These are phyloP conservation scores for Plasmodium coatneyi DNA, from an alignment of 169 alveolate genomes.

Conservation along the genomic window DNA sequence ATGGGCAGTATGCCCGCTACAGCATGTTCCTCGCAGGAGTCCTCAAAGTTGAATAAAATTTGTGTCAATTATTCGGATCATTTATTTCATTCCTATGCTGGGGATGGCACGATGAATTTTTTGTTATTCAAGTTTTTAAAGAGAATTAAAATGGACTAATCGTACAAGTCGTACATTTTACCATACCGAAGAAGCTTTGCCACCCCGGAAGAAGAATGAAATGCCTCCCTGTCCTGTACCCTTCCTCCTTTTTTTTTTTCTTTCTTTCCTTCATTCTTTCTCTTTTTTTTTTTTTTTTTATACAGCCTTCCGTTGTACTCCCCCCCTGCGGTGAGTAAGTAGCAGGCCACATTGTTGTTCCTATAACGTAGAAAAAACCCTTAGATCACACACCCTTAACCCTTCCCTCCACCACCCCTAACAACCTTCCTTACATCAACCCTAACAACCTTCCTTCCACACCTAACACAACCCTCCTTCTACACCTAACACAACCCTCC, in stretches of 20 bases:
- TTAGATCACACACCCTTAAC: too few relatives aligned
- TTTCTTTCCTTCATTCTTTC: not conserved
- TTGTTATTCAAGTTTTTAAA: slow-evolving; percentile 33
- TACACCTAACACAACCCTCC: too few relatives aligned
- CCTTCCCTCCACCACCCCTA: too few relatives aligned
- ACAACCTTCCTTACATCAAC: too few relatives aligned
- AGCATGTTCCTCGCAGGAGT: slow-evolving; percentile 3
- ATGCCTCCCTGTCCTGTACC: not conserved
- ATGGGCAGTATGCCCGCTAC: not conserved
- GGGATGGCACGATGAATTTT: slow-evolving; percentile 60
- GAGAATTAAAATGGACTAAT: not conserved
- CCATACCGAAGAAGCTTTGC: not conserved
- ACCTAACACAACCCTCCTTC: too few relatives aligned
- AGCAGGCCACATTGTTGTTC: too few relatives aligned
- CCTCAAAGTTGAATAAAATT: slow-evolving; percentile 4
- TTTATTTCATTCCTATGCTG: slow-evolving; percentile 65
- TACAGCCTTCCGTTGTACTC: too few relatives aligned
- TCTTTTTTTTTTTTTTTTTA: too few relatives aligned
- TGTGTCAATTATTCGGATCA: slow-evolving; percentile 26
- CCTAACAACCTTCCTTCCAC: too few relatives aligned
- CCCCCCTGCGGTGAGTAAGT: too few relatives aligned
- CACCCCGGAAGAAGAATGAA: not conserved
- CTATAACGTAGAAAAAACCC: too few relatives aligned
- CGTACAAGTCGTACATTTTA: not conserved
- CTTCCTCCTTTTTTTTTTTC: not conserved